Base-by-base conservation (phyloP, 1,284 basidiomycete genomes). In the Pterulicium gracile region DNA sequence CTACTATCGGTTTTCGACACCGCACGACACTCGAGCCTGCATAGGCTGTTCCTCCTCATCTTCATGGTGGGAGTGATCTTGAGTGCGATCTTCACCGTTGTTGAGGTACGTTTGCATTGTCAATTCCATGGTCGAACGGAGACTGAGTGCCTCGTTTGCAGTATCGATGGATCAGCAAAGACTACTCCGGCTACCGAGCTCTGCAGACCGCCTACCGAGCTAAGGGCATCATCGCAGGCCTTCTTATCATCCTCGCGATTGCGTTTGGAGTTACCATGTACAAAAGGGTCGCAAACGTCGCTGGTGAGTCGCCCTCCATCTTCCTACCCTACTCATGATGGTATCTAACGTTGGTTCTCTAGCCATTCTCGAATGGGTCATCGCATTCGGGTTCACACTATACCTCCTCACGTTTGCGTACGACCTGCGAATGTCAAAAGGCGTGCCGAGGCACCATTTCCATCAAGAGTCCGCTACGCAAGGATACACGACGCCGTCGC, bases 301-400 rank as follows among this genome's bases (percentile, higher is more conserved):
- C 7, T 19, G 45, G 15, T 20, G n/a, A n/a, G n/a, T n/a, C n/a
- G n/a, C n/a, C n/a, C n/a, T n/a, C n/a, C n/a, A n/a, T n/a, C n/a
- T n/a, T n/a, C n/a, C n/a, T n/a, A n/a, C n/a, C n/a, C n/a, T n/a
- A n/a, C n/a, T n/a, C n/a, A n/a, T n/a, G n/a, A 15, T 10, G 12
- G 35, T 17, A 23, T 21, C 17, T 44, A 21, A 45, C 34, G 3
- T 43, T 43, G 21, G 45, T 19, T 40, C 34, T 44, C 5, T 46
- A 78, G 80, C 70, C 13, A 60, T 86, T 44, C 55, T 88, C 2
- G 85, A 88, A 58, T 88, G 84, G 84, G 59, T 61, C 1, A 84
- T 88, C 48, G 70, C 74, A 1, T 80, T 87, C 50, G 76, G 80
- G 5, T 87, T 78, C 57, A 80, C 79, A 3, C 70, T 83, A 51